Percentiles rank a stretch among this genome's conserved stretches.
Conservation (phyloP, 2,329 filamentous ascomycete species). For the Fusarium sp. region DNA sequence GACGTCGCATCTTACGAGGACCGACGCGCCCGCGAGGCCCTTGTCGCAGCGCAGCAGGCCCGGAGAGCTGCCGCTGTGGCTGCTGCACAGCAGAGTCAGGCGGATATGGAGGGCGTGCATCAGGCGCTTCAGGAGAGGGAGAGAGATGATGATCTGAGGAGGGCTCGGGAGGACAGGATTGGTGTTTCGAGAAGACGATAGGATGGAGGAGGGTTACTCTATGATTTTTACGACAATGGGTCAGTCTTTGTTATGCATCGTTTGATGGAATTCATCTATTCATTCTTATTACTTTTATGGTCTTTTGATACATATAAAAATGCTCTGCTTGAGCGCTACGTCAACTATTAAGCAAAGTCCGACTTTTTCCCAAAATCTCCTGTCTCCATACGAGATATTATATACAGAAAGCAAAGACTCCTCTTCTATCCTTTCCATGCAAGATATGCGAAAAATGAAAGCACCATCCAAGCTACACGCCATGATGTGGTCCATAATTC, state of each 20-base stretch:
- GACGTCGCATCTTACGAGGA: constrained; percentile 79
- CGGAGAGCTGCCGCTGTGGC: constrained; percentile 43
- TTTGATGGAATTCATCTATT: constrained; percentile 7
- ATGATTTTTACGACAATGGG: background rate
- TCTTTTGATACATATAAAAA: constrained; percentile 29
- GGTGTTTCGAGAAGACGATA: constrained; percentile 48
- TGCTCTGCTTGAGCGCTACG: constrained; percentile 29
- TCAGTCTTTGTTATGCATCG: background rate
- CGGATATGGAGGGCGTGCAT: constrained; percentile 48
- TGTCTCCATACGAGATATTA: constrained; percentile 1
- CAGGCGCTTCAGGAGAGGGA: constrained; percentile 43
- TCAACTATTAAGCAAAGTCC: constrained; percentile 16
- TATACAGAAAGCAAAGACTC: constrained; percentile 16
- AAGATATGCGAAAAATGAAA: constrained; percentile 75
- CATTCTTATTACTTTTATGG: constrained; percentile 27
- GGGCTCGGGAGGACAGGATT: constrained; percentile 56
- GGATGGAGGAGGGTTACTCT: background rate
- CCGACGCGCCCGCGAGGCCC: constrained; percentile 61
- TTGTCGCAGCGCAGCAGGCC: constrained; percentile 51
- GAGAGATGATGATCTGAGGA: constrained; percentile 46
- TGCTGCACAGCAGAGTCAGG: constrained; percentile 34
- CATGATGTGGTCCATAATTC: constrained; percentile 73
- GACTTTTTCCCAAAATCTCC: constrained; percentile 18
- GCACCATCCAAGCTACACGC: constrained; percentile 72
- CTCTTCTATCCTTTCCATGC: constrained; percentile 64